These are phyloP conservation scores for Candida ortonii DNA, from an alignment of 805 yeast species.

Conservation along the genomic window DNA sequence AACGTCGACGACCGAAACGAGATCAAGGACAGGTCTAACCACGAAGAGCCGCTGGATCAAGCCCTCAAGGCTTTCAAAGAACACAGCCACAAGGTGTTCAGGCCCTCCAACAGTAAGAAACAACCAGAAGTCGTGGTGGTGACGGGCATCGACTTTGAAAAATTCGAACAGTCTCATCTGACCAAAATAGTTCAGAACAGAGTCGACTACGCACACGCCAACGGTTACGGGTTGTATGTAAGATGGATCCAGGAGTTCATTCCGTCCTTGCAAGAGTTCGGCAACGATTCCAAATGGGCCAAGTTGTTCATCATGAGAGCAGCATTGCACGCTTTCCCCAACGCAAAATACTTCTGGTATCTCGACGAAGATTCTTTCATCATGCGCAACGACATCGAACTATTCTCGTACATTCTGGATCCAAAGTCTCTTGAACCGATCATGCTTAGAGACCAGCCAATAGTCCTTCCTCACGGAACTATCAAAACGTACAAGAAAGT, in stretches of 20 bases:
- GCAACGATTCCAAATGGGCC: conserved; percentile 56
- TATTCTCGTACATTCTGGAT: conserved; percentile 57
- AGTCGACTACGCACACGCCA: conserved; percentile 80
- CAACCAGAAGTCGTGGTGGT: conserved; percentile 74
- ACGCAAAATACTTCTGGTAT: conserved; percentile 89
- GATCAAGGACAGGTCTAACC: conserved; percentile 45
- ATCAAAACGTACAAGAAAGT: conserved; percentile 66
- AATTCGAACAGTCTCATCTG: conserved; percentile 55
- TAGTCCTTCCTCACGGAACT: conserved; percentile 64
- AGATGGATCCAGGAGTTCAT: conserved; percentile 84
- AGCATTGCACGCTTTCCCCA: conserved; percentile 92
- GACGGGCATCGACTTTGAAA: conserved; percentile 73
- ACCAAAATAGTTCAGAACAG: conserved; percentile 78
- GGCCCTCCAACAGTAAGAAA: conserved; percentile 31
- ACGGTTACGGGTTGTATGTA: conserved; percentile 78
- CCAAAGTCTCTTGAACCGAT: conserved; percentile 61
- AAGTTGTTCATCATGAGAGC: conserved; percentile 66
- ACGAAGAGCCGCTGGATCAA: conserved; percentile 41
- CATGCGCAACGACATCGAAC: conserved; percentile 63
- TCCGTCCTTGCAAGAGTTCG: conserved; percentile 51
- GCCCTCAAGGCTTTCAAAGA: conserved; percentile 60
- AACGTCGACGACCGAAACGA: conserved; percentile 37
- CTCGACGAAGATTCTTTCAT: conserved; percentile 75
- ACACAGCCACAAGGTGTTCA: conserved; percentile 59
- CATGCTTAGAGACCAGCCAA: conserved; percentile 66